A percentile compares a stretch with the other conserved stretches of the same genome.
Evolutionary conservation across 1,284 basidiomycete genomes (phyloP).

Genomic region (Sanghuangporus sanghuang): DNA sequence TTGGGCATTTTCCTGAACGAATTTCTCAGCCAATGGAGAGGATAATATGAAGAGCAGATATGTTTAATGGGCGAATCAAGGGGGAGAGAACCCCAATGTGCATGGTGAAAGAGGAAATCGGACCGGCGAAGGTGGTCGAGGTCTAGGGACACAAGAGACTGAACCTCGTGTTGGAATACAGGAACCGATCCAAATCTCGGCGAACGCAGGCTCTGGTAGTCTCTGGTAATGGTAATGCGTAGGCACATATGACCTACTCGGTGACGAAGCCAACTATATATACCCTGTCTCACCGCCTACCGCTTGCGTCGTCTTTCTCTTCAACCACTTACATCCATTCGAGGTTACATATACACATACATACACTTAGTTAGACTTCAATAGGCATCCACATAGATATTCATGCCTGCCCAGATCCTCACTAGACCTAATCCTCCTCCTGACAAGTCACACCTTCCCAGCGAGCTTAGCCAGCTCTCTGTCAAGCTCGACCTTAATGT

Average conservation of each 20-base stretch:
- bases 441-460: constrained; percentile 54
- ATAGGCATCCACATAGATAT: constrained; percentile 6
- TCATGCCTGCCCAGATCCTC: constrained; percentile 55
- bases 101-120: neutral
- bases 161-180: neutral
- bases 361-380: neutral
- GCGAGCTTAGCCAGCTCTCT: constrained; percentile 40
- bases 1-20: no score
- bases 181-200: constrained; percentile 8
- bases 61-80: neutral
- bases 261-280: neutral
- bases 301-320: neutral
- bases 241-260: neutral
- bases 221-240: neutral
- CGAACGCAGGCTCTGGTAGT: neutral
- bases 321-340: neutral
- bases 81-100: neutral
- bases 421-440: constrained; percentile 55
- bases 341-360: neutral
- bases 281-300: neutral
- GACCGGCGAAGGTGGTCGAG: constrained; percentile 3
- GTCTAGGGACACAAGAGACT: neutral
- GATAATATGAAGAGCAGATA: no score
- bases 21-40: no score
- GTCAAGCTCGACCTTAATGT: constrained; percentile 40